Base-by-base conservation (phyloP, 495 filamentous ascomycete species). In the Podospora pseudoanserina region DNA sequence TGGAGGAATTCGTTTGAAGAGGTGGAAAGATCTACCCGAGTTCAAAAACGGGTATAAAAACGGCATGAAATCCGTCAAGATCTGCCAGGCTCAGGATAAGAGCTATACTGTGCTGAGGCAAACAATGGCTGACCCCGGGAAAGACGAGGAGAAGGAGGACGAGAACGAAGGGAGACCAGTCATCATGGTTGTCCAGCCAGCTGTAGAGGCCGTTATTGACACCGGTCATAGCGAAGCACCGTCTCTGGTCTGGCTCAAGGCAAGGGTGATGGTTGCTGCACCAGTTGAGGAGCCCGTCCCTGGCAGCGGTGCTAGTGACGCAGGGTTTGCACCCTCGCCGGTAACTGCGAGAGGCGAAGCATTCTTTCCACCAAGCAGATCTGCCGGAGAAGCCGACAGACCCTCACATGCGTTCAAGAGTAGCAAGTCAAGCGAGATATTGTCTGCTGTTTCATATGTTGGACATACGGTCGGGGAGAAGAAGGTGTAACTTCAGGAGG, bases 171-270 rank as follows among this genome's bases (percentile, higher is more conserved):
- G 54, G 7, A 27, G 60, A 5, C 19, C 49, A 7, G 55, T 68
- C 18, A 53, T 64, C 28, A 68, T 68, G 66, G 28, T 68, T 15
- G 60, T 64, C 39, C 66, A 68, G 34, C 66, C 66, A 2, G 66
- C 60, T 2, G 53, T 68, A 1, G 30, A 16, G 23, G 30, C 18
- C 1, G 28, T 5, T 54, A 39, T 5, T 20, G 3, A 57, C 9
- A 19, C 13, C 13, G 39, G 1, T 49, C 9, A 20, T n/a, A 4
- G 3, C 13, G 66, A 59, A 5, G 30, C n/a, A 5, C 28, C 56
- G 0, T 49, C 60, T 3, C 23, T 58, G 28, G 60, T 68, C 2
- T 68, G 66, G 66, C 13, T 68, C 28, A 64, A 49, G 26, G 66
- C 66, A 23, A 27, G 66, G n/a, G 66, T 68, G 6, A 64, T 68